Evolutionary conservation across 2,329 filamentous ascomycete genomes (phyloP), one percentile per base, ranked within the genome.

Genomic region (Pyricularia pennisetigena): DNA sequence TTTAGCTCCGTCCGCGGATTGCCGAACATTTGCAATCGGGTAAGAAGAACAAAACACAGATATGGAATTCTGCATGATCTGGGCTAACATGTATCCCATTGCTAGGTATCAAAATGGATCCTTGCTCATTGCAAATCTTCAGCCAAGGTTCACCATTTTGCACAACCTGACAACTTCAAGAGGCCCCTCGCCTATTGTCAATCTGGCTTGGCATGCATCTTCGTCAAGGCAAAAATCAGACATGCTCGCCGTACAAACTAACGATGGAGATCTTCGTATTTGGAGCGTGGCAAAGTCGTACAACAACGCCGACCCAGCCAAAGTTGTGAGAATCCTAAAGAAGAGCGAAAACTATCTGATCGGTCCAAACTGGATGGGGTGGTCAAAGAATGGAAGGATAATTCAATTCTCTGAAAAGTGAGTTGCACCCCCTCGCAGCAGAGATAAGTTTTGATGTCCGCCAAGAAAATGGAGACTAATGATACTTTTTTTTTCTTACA

Each of bases 361-460:
- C 2, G 93, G 93, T 1, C 90, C 92, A 54, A 97, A 97, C 76
- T 99, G 95, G 95, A 94, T 97, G 83, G 91, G 89, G 24, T 99
- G 95, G 95, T 98, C 95, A 0, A 98, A 97, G 80, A 98, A 97
- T 80, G 95, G 95, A 57, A 90, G 94, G 72, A 93, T 99, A 72
- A 88, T 99, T 71, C 95, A 99, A 79, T 94, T 89, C 78, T 91
- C 92, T 5, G 93, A 97, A 79, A 88, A 90, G 94, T 97, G 83
- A 81, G 92, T 87, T 68, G 29, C 9, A 20, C 20, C 29, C 4
- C 16, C 12, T 14, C 24, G n/a, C 20, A 29, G 32, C 5, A 64
- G 9, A n/a, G 16, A 49, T 49, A 6, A n/a, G 7, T 5, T 1
- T 8, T 35, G 10, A 62, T 62, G 24, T 6, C 63, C 5, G 14